phyloP scores from a whole-genome alignment of 306 rosid genomes.

The Oxytropis ochrocephala region DNA sequence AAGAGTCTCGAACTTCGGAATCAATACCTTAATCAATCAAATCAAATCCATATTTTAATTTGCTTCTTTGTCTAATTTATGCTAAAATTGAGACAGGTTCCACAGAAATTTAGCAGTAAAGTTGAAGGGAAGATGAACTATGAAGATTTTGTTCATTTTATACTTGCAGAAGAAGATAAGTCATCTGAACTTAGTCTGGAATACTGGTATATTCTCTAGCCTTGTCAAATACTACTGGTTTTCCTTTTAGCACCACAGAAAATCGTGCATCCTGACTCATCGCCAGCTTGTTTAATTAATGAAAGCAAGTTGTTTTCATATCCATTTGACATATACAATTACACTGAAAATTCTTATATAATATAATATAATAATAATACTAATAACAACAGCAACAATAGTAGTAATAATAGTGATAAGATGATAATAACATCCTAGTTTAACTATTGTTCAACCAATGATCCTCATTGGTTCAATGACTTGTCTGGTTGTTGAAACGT shows the following conservation, averaged over 20 bases:
- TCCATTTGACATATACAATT: background rate
- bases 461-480: too few species aligned
- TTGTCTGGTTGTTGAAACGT: too few species aligned
- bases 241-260: conserved; percentile 11
- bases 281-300: conserved; percentile 5
- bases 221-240: conserved; percentile 15
- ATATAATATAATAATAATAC: background rate
- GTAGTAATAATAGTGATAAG: background rate
- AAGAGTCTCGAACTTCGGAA: background rate
- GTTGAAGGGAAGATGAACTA: conserved; percentile 98
- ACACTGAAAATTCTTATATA: background rate
- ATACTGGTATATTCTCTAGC: conserved; percentile 66
- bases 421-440: background rate
- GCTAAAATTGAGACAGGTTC: conserved; percentile 46
- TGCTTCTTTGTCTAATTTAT: background rate
- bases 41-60: background rate
- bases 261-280: conserved; percentile 10
- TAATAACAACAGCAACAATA: background rate
- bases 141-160: conserved; percentile 97
- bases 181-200: conserved; percentile 94
- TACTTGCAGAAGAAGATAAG: conserved; percentile 97
- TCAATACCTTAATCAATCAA: background rate
- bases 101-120: conserved; percentile 81
- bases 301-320: conserved; percentile 17
- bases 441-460: too few species aligned